Evolutionary conservation across 2,329 filamentous ascomycete genomes (phyloP).

Genomic region (Pseudogymnoascus sp.): DNA sequence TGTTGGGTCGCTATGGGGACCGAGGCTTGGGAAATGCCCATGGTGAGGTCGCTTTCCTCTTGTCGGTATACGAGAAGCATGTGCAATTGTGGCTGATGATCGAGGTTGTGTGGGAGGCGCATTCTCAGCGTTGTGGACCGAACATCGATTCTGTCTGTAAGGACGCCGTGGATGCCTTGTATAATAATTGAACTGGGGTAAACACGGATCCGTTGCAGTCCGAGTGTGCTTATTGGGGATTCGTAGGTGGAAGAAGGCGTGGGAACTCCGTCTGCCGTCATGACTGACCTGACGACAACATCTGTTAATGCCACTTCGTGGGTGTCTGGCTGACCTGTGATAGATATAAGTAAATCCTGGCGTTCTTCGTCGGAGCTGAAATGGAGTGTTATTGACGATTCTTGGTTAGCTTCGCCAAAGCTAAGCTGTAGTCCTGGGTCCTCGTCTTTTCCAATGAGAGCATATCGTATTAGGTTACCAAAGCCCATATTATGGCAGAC

Average conservation of each 20-base stretch:
- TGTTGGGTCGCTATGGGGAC: constrained; percentile 52
- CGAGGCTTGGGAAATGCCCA: constrained; percentile 61
- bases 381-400: constrained; percentile 62
- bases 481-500: constrained; percentile 60
- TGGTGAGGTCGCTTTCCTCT: constrained; percentile 64
- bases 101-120: constrained; percentile 27
- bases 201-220: constrained; percentile 58
- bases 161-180: constrained; percentile 59
- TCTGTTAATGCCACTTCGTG: not conserved
- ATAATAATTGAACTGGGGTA: constrained; percentile 62
- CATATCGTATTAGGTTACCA: constrained; percentile 63
- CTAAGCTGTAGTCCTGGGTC: constrained; percentile 59
- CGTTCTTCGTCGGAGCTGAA: constrained; percentile 64
- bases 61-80: constrained; percentile 59
- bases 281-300: not conserved
- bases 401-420: constrained; percentile 33
- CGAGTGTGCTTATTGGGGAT: constrained; percentile 41
- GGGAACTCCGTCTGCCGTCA: not conserved
- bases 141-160: constrained; percentile 74
- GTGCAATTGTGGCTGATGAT: constrained; percentile 38
- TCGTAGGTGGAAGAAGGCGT: constrained; percentile 15
- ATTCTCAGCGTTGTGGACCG: constrained; percentile 60
- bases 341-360: constrained; percentile 58
- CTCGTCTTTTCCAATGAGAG: constrained; percentile 65
- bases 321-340: constrained; percentile 45